Evolutionary conservation across 1,284 basidiomycete genomes (phyloP), one percentile per base, ranked within the genome.

Genomic region (Pseudozyma sp.): DNA sequence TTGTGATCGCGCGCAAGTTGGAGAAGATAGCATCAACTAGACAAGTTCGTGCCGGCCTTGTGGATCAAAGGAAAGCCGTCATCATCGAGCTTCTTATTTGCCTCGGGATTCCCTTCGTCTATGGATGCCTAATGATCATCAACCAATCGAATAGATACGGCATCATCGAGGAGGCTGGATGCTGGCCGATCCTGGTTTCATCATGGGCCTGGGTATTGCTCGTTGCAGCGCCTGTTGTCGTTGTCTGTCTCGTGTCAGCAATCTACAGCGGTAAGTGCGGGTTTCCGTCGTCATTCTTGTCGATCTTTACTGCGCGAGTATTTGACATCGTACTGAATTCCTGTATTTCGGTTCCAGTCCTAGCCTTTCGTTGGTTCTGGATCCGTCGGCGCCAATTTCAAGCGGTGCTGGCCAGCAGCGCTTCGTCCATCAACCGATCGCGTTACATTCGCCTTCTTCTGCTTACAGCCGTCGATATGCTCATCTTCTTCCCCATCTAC

Each of bases 341-440:
- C 19, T 48, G 7, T 35, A 30, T 17, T 40, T 40, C 16, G 34
- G 4, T 4, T 6, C 24, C 49, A 65, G 62, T 50, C 4, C 46
- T 65, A 5, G 54, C 62, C 0, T 65, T 65, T 24, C 62, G 62
- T 43, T 65, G 62, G 62, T 65, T 65, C 37, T 57, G 49, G 54
- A 49, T 65, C 17, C 62, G 62, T 39, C 48, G 54, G 17, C 54
- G 62, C 16, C 62, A 65, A 44, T 65, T 65, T 17, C 54, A 54
- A 29, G 62, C 62, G 7, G 62, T 58, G 11, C 29, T 65, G n/a
- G 50, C 49, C 1, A 57, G 54, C 45, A 57, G 46, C 17, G 54
- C 62, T 10, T 54, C 62, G 43, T 48, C 35, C 6, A 45, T 65
- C 33, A 65, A 53, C 50, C 47, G 39, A 30, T 49, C 54, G 5